Evolutionary conservation across 75 land plant genomes (phyloP).

Genomic region (Picea glauca): DNA sequence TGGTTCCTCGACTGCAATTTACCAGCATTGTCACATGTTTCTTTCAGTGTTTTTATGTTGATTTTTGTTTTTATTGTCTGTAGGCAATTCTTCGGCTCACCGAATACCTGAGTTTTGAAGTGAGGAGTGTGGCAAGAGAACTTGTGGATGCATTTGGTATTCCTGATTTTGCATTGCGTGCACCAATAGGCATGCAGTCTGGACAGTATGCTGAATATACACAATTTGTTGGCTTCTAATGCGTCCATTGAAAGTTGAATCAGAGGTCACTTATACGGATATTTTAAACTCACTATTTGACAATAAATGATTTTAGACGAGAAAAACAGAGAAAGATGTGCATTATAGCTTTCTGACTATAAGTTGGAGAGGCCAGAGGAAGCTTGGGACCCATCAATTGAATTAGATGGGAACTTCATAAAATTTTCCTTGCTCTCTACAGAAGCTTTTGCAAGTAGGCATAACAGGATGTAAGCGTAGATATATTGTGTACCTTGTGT

Average conservation of each 20-base stretch:
- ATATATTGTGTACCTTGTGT: background rate
- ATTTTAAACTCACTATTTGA: background rate
- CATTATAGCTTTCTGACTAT: background rate
- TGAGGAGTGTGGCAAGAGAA: conserved; percentile 66
- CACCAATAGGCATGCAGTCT: conserved; percentile 83
- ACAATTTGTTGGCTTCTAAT: conserved; percentile 77
- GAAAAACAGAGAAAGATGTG: background rate
- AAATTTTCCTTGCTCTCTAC: background rate
- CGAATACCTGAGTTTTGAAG: conserved; percentile 84
- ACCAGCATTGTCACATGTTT: background rate
- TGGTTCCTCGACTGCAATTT: background rate
- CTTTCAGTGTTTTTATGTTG: background rate
- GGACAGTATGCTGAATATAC: conserved; percentile 83
- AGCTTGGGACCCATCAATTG: background rate
- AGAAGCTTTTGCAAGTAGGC: background rate
- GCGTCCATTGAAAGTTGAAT: background rate
- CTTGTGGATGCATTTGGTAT: conserved; percentile 87
- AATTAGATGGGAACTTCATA: background rate
- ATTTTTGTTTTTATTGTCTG: conserved; percentile 4
- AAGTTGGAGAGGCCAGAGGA: background rate
- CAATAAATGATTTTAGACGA: background rate
- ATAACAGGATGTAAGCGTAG: background rate
- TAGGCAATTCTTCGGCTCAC: conserved; percentile 93
- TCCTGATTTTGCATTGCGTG: conserved; percentile 74
- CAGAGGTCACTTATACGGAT: background rate